A percentile compares a stretch with the other conserved stretches of the same genome.
Evolutionary conservation across 2,329 filamentous ascomycete species (phyloP).

Genomic region (Thelonectria blattea): DNA sequence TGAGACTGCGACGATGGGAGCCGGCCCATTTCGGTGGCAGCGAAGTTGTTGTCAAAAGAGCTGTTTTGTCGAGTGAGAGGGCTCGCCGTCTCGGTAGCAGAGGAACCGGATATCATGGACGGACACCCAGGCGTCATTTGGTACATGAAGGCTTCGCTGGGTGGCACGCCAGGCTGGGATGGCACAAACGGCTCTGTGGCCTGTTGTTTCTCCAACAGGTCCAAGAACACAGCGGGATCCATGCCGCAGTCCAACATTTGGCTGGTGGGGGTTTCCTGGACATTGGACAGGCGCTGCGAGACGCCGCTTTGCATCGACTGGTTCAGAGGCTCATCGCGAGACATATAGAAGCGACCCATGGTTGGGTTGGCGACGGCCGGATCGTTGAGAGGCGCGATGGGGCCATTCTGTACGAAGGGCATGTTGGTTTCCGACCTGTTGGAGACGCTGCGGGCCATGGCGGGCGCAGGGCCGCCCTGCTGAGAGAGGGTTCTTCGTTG

Average conservation of each 20-base stretch:
- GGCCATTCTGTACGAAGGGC: constrained; percentile 46
- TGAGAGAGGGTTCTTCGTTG: constrained; percentile 39
- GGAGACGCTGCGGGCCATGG: constrained; percentile 54
- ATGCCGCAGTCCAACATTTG: constrained; percentile 43
- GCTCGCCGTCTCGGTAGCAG: constrained; percentile 45
- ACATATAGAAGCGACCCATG: constrained; percentile 41
- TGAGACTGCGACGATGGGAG: constrained; percentile 48
- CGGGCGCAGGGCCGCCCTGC: constrained; percentile 41
- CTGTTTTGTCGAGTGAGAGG: constrained; percentile 54
- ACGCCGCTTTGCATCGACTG: constrained; percentile 29
- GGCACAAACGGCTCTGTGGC: constrained; percentile 34
- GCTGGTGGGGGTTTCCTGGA: constrained; percentile 44
- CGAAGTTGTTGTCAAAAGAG: constrained; percentile 40
- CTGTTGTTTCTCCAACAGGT: constrained; percentile 33
- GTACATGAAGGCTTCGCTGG: constrained; percentile 34
- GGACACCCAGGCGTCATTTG: constrained; percentile 47
- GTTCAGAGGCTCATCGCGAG: constrained; percentile 41
- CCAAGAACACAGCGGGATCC: constrained; percentile 48
- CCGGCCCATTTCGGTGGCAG: constrained; percentile 46
- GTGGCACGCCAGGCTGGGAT: constrained; percentile 33
- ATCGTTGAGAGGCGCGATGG: constrained; percentile 38
- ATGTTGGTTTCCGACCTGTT: constrained; percentile 48
- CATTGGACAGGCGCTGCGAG: constrained; percentile 42
- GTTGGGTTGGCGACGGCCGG: constrained; percentile 30
- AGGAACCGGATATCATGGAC: constrained; percentile 51